Evolutionary conservation across 257 asterid species (phyloP).

Genomic region (Solanum chilense): DNA sequence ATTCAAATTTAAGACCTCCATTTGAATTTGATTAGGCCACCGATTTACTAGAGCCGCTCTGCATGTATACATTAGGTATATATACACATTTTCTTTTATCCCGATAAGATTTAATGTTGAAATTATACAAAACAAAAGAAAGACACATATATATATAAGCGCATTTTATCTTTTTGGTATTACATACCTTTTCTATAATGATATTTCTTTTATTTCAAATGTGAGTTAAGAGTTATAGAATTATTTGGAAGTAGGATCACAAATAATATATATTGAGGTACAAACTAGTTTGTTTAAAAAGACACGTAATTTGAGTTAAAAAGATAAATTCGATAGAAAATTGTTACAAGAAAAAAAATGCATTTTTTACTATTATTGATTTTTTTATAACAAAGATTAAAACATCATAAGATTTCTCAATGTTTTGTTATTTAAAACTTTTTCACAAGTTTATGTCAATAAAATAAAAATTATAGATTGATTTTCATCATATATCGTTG

Average conservation of each 20-base stretch:
- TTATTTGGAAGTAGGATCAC: too few relatives aligned
- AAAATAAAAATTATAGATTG: background rate
- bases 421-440: background rate
- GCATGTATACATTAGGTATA: too few relatives aligned
- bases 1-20: too few relatives aligned
- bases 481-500: background rate
- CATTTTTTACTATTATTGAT: background rate
- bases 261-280: background rate
- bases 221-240: too few relatives aligned
- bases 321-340: background rate
- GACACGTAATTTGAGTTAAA: background rate
- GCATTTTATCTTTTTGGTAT: too few relatives aligned
- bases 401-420: background rate
- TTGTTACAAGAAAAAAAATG: background rate
- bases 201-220: too few relatives aligned
- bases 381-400: background rate
- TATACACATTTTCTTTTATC: background rate
- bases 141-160: too few relatives aligned
- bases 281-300: background rate
- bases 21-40: too few relatives aligned
- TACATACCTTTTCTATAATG: too few relatives aligned
- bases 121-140: background rate
- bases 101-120: background rate
- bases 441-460: background rate
- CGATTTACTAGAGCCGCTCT: too few relatives aligned